Evolutionary conservation across 1,284 basidiomycete genomes (phyloP).

Genomic region (Megacollybia platyphylla): DNA sequence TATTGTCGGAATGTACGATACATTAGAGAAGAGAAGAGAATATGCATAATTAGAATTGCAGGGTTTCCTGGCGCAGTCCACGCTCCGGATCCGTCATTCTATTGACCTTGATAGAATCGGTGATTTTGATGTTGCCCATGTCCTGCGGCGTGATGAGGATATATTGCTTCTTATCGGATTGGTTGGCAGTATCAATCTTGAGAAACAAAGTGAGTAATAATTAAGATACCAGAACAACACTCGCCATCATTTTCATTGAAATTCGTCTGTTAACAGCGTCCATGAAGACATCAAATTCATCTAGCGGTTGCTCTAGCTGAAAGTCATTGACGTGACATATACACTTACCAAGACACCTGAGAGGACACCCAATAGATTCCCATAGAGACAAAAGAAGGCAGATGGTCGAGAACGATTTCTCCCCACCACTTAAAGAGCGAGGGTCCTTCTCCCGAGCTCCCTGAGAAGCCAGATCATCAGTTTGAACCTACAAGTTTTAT

Average conservation of each 20-base stretch:
- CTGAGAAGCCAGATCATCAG: constrained; percentile 59
- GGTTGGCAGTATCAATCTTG: constrained; percentile 80
- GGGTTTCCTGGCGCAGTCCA: background rate
- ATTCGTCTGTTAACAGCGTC: constrained; percentile 87
- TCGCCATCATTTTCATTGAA: constrained; percentile 85
- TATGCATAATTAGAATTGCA: too few relatives aligned
- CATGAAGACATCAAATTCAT: constrained; percentile 94
- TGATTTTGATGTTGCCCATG: constrained; percentile 57
- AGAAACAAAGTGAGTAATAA: background rate
- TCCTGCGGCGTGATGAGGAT: constrained; percentile 87
- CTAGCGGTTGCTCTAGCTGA: constrained; percentile 18
- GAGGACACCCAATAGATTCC: constrained; percentile 89
- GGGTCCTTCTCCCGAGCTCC: constrained; percentile 60
- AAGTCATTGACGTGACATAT: constrained; percentile 9
- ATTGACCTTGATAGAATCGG: constrained; percentile 55
- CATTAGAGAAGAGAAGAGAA: too few relatives aligned
- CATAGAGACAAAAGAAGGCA: constrained; percentile 88
- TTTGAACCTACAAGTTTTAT: constrained; percentile 42
- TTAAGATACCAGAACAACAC: constrained; percentile 12
- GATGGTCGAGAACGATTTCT: constrained; percentile 96
- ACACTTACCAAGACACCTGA: constrained; percentile 79
- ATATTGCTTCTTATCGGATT: constrained; percentile 79
- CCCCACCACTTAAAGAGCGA: constrained; percentile 80
- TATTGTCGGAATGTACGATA: too few relatives aligned
- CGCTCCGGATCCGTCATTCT: constrained; percentile 61